Evolutionary conservation across 2,329 filamentous ascomycete genomes (phyloP).

Genomic region (Basipetospora chlamydospora): DNA sequence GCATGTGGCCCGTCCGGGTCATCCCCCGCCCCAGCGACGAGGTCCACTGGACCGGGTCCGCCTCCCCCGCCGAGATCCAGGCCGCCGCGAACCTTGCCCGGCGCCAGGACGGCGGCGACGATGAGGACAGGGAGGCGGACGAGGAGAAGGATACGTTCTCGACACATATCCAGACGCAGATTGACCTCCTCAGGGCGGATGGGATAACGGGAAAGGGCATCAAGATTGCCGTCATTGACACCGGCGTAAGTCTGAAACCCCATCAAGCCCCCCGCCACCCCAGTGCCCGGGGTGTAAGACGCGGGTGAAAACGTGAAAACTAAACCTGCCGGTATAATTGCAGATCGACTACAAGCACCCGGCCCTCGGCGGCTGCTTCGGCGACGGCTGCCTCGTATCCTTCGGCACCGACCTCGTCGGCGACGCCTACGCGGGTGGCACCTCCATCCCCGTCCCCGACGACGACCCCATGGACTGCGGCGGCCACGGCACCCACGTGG

Average conservation of each 20-base stretch:
- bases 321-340: too few relatives aligned
- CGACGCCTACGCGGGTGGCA: conserved; percentile 29
- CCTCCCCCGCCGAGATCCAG: conserved; percentile 9
- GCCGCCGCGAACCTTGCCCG: not conserved
- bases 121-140: conserved; percentile 8
- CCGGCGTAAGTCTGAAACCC: conserved; percentile 38
- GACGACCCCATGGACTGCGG: conserved; percentile 38
- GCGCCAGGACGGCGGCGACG: conserved; percentile 1
- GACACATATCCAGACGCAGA: conserved; percentile 42
- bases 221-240: conserved; percentile 39
- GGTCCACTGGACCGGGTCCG: conserved; percentile 27
- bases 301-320: too few relatives aligned
- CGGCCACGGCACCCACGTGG: conserved; percentile 48
- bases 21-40: conserved; percentile 28
- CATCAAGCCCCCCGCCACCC: too few relatives aligned
- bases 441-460: conserved; percentile 27
- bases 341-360: conserved; percentile 48
- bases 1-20: conserved; percentile 31
- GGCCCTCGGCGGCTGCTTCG: conserved; percentile 50
- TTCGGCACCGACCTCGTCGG: conserved; percentile 45
- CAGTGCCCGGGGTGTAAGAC: too few relatives aligned
- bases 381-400: conserved; percentile 39
- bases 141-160: conserved; percentile 23
- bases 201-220: conserved; percentile 35
- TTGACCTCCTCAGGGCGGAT: conserved; percentile 34